Conservation (phyloP, 140 eudicot genomes). For the Anethum foeniculum region DNA sequence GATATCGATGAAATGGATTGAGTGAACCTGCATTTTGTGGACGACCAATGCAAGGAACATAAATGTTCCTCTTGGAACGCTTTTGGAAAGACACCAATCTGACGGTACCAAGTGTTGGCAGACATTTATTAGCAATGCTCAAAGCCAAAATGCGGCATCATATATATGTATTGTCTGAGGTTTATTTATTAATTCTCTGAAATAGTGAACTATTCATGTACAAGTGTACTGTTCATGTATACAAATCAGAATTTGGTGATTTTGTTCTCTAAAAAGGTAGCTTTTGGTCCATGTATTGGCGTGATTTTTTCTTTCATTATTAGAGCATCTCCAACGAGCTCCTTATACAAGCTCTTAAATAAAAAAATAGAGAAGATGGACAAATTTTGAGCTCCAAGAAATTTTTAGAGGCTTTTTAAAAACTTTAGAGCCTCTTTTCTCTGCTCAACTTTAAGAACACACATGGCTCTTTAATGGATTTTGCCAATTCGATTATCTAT, state of each 20-base stretch:
- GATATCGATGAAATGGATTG: slow-evolving; percentile 61
- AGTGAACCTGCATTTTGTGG: slow-evolving; percentile 8
- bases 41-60: background rate
- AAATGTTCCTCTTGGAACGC: background rate
- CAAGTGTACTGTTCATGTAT: background rate
- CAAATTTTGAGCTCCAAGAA: too few species aligned
- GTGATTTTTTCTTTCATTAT: background rate
- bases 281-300: background rate
- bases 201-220: background rate
- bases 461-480: background rate
- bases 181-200: background rate
- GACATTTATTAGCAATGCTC: background rate
- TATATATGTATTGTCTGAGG: background rate
- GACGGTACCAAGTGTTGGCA: background rate
- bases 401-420: too few species aligned
- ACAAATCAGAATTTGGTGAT: background rate
- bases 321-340: too few species aligned
- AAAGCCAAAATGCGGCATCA: background rate
- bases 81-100: background rate
- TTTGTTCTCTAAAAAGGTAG: background rate
- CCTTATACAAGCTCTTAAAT: too few species aligned
- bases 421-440: too few species aligned
- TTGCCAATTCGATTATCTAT: background rate
- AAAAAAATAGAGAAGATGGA: too few species aligned
- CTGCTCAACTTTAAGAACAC: too few species aligned